Evolutionary conservation across 495 filamentous ascomycete genomes (phyloP), one percentile per base, ranked within the genome.

Genomic region (Tetracladium setigerum): DNA sequence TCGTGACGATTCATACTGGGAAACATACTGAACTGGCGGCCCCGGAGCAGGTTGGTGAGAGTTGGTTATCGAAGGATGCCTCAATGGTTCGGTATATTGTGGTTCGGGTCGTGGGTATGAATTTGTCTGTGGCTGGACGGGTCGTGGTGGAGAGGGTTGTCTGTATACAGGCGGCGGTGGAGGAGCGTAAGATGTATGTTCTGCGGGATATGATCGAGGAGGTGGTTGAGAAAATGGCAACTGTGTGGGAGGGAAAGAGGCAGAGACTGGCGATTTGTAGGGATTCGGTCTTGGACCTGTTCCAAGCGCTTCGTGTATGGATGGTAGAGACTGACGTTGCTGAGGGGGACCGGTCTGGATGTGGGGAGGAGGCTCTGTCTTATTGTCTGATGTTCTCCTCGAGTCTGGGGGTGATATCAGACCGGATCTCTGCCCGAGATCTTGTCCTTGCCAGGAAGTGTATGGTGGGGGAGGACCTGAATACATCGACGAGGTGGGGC

Each of bases 381-480:
- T 48, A 30, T 54, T 47, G 32, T 57, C 58, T 32, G 58, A 61
- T 5, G 54, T 57, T 24, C 58, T 44, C 44, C 58, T 51, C 27
- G 54, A 61, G 4, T 50, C 54, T 35, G 58, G 58, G 32, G 54
- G 57, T 22, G 58, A 61, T 19, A 57, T 50, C 10, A 61, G 47
- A 22, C 58, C 54, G 41, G 54, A 54, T 69, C 58, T 74, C 68
- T 7, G 75, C 62, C 47, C 67, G 52, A 35, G 49, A 50, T 1
- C 55, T 59, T 12, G 59, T 57, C 9, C 65, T 56, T 15, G 69
- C 50, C 18, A 70, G 78, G 12, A 50, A 70, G 19, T 66, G 55
- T 24, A 84, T 62, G 9, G 84, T 60, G 61, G 84, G 69, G 33
- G 69, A 50, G 30, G 80, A 74, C 51, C 83, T 74, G 62, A 82